Base-by-base conservation (phyloP, 2,329 filamentous ascomycete species). In the Aspergillus bombycis region DNA sequence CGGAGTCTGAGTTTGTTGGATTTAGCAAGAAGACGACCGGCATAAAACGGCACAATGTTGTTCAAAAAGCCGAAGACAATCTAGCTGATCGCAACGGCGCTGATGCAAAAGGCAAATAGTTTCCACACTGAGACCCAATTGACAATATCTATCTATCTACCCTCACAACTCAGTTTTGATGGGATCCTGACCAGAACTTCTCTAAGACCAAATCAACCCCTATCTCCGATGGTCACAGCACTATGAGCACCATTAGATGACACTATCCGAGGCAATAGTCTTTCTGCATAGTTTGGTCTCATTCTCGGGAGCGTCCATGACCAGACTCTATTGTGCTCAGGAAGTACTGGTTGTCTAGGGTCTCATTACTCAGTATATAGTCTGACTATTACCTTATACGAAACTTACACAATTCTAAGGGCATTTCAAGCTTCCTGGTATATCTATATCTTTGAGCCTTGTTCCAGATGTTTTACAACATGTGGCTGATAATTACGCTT, bases 31-130 rank as follows among this genome's bases (percentile, higher is more conserved):
- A 14, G 32, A 34, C 32, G 11, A 34, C 11, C 32, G 11, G 32
- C 32, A 34, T 11, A 34, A 12, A 34, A 14, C 3, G 32, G 11
- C 32, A 12, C 32, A 32, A 77, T 71, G 14, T 16, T 16, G 12
- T 36, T 36, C 5, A 5, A 36, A 12, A 36, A 36, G 34, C 34
- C 5, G 2, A 3, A 8, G 14, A 36, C 14, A 36, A 36, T 7
- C 4, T 36, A 36, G 34, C 34, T 36, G 12, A 36, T 36, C 34
- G 14, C 34, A 36, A 16, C 34, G 14, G 14, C 14, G 34, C 34
- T 36, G 34, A 36, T 36, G 34, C 34, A 36, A 16, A 36, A 36
- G 14, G 34, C 34, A 36, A 36, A 16, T 7, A 6, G 14, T 36
- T 14, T 12, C 10, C 41, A 5, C 41, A 43, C 41, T 43, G 41